A percentile compares a stretch with the other conserved stretches of the same genome.
Evolutionary conservation across 2,329 filamentous ascomycete genomes (phyloP).

Genomic region (Clonostachys rhizophaga): DNA sequence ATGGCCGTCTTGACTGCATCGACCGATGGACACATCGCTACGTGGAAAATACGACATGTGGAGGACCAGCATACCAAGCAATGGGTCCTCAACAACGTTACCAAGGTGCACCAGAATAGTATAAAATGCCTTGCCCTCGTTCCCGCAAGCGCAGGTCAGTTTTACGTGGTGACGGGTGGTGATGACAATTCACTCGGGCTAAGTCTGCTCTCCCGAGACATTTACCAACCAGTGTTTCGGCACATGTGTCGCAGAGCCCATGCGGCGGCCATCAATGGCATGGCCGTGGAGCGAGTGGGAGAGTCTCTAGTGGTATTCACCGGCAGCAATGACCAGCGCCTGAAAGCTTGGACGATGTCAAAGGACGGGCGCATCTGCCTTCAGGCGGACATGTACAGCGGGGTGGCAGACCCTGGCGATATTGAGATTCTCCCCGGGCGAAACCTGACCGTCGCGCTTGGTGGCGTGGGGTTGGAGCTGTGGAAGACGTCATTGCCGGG

Average conservation of each 20-base stretch:
- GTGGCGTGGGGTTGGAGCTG: constrained; percentile 40
- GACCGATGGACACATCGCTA: constrained; percentile 73
- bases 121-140: constrained; percentile 62
- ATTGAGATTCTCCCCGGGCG: constrained; percentile 29
- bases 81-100: constrained; percentile 17
- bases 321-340: constrained; percentile 56
- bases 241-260: constrained; percentile 46
- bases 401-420: constrained; percentile 56
- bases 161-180: constrained; percentile 68
- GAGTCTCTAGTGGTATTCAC: constrained; percentile 28
- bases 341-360: constrained; percentile 48
- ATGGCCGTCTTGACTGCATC: constrained; percentile 60
- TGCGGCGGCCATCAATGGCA: constrained; percentile 64
- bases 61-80: constrained; percentile 10
- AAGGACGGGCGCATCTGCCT: constrained; percentile 17
- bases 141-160: constrained; percentile 16
- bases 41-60: constrained; percentile 46
- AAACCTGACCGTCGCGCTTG: constrained; percentile 25
- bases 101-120: constrained; percentile 70
- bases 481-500: constrained; percentile 18
- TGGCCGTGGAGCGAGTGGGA: constrained; percentile 19
- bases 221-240: neutral
- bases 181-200: constrained; percentile 81
- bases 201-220: constrained; percentile 22
- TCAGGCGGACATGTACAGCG: constrained; percentile 47